Evolutionary conservation across 768 basidiomycete species (phyloP).

Genomic region (Botryobasidium botryosum): DNA sequence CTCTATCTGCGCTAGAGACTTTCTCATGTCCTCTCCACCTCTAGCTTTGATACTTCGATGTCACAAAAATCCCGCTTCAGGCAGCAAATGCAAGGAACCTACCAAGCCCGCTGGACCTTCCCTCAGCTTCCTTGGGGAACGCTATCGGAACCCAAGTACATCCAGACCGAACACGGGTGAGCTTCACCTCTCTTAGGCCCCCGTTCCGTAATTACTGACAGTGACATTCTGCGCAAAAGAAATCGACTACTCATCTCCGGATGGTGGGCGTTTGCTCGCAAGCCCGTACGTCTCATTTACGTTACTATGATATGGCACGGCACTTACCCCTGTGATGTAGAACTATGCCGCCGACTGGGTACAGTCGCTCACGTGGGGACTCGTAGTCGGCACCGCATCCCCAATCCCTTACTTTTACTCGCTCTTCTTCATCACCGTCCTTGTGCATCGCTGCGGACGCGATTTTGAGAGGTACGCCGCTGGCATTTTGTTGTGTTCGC

Average conservation of each 20-base stretch:
- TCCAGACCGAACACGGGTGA: constrained; percentile 88
- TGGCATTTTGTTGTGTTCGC: not conserved
- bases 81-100: constrained; percentile 87
- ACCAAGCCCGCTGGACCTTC: constrained; percentile 75
- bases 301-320: not conserved
- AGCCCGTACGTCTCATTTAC: constrained; percentile 44
- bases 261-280: constrained; percentile 89
- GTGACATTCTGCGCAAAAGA: too few relatives aligned
- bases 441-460: constrained; percentile 77
- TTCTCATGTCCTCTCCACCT: not conserved
- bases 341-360: constrained; percentile 93
- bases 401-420: constrained; percentile 95
- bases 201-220: not conserved
- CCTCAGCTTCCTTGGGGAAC: constrained; percentile 77
- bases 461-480: constrained; percentile 77
- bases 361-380: constrained; percentile 75
- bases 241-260: constrained; percentile 85
- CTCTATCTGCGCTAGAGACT: not conserved
- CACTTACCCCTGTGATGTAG: constrained; percentile 20
- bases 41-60: constrained; percentile 86
- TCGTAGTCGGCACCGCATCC: constrained; percentile 52
- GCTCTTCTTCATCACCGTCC: constrained; percentile 85
- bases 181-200: constrained; percentile 7
- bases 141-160: constrained; percentile 72
- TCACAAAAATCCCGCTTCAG: constrained; percentile 96